Evolutionary conservation across 1,284 basidiomycete species (phyloP).

Genomic region (Trametes versicolor): DNA sequence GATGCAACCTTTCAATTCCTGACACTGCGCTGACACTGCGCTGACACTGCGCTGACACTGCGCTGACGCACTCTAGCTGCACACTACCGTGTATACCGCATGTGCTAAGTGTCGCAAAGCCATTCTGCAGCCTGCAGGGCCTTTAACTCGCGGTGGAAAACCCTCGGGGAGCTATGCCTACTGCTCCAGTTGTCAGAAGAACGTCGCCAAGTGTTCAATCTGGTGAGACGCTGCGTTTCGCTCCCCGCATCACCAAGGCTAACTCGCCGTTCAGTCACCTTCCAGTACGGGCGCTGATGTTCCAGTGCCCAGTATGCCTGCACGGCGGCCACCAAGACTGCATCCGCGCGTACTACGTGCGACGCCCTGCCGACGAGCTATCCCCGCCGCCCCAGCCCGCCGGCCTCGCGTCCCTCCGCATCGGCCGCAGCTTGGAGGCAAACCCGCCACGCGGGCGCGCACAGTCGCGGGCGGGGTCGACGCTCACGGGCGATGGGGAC

Average conservation of each 20-base stretch:
- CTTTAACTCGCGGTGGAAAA: constrained; percentile 35
- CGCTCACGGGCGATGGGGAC: constrained; percentile 26
- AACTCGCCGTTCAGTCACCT: constrained; percentile 60
- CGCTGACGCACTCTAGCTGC: constrained; percentile 53
- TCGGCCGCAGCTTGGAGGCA: constrained; percentile 18
- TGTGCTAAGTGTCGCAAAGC: constrained; percentile 76
- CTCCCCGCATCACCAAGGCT: constrained; percentile 6
- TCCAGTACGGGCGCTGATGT: constrained; percentile 72
- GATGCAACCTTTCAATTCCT: neutral
- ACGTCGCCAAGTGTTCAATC: constrained; percentile 67
- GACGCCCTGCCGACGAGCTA: constrained; percentile 55
- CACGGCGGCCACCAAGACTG: constrained; percentile 83
- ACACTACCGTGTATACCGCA: constrained; percentile 72
- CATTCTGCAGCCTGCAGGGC: constrained; percentile 41
- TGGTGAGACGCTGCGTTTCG: constrained; percentile 61
- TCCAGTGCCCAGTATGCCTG: constrained; percentile 76
- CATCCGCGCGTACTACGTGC: constrained; percentile 70
- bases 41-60: no score
- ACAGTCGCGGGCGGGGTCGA: constrained; percentile 27
- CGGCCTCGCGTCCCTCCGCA: constrained; percentile 17
- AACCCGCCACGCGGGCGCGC: constrained; percentile 32
- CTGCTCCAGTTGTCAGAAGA: constrained; percentile 63
- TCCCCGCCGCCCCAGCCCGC: constrained; percentile 11
- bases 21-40: neutral
- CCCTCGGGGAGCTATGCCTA: constrained; percentile 48